Percentiles rank a stretch among this genome's conserved stretches.
Evolutionary conservation across 768 basidiomycete species (phyloP).

Genomic region (Astraeus odoratus): DNA sequence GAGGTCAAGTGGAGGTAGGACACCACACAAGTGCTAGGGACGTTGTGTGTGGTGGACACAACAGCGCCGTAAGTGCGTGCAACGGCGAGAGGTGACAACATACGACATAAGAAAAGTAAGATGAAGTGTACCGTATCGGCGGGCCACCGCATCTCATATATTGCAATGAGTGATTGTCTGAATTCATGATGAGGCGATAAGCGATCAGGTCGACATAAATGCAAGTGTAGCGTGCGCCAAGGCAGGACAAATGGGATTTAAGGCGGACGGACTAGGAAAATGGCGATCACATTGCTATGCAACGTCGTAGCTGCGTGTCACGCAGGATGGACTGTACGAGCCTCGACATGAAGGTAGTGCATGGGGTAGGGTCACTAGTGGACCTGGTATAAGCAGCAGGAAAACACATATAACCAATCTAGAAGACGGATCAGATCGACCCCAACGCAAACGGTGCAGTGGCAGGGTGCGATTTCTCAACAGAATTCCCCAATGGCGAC

Average conservation of each 20-base stretch:
- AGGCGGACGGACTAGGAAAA: not conserved
- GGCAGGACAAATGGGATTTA: not conserved
- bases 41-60: constrained; percentile 6
- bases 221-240: not conserved
- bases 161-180: constrained; percentile 13
- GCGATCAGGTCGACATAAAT: not conserved
- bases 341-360: constrained; percentile 7
- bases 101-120: not conserved
- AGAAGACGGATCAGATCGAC: constrained; percentile 16
- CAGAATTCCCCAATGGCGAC: constrained; percentile 4
- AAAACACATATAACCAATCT: not conserved
- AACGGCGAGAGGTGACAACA: not conserved
- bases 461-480: not conserved
- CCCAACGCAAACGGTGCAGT: not conserved
- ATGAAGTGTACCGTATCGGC: constrained; percentile 12
- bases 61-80: not conserved
- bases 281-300: not conserved
- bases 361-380: constrained; percentile 5
- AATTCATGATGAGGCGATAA: constrained; percentile 9
- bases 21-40: constrained; percentile 8
- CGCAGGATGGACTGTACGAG: constrained; percentile 10
- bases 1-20: not conserved
- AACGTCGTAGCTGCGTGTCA: not conserved
- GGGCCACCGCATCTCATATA: constrained; percentile 25
- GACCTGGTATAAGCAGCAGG: constrained; percentile 6